A percentile compares a stretch with the other conserved stretches of the same genome.
phyloP scores from a whole-genome alignment of 2,329 filamentous ascomycete species.

The Thelonectria blattea region DNA sequence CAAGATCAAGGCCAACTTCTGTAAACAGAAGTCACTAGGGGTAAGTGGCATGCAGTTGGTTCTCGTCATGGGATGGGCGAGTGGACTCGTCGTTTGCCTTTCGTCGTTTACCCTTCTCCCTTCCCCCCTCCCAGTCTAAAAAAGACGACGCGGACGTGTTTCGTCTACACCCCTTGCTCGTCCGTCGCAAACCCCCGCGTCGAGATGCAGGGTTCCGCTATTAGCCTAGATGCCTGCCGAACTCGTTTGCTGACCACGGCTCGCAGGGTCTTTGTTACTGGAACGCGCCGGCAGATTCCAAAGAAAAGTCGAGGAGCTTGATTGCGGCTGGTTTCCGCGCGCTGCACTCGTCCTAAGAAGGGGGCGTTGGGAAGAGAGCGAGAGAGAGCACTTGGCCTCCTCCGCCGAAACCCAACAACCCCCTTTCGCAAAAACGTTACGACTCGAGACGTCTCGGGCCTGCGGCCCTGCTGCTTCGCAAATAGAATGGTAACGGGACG shows the following conservation, averaged over 20 bases:
- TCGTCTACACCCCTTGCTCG: background rate
- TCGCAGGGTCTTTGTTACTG: slow-evolving; percentile 78
- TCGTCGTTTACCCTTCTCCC: slow-evolving; percentile 17
- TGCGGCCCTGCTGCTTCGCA: slow-evolving; percentile 23
- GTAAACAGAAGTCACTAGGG: slow-evolving; percentile 72
- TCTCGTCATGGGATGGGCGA: slow-evolving; percentile 9
- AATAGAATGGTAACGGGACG: slow-evolving; percentile 24
- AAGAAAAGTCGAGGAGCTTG: slow-evolving; percentile 62
- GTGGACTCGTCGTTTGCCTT: slow-evolving; percentile 16
- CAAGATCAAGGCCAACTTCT: slow-evolving; percentile 75
- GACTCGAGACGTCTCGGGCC: slow-evolving; percentile 16
- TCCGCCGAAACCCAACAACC: background rate
- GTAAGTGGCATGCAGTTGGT: slow-evolving; percentile 47
- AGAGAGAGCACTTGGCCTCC: background rate
- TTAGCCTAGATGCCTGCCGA: slow-evolving; percentile 5
- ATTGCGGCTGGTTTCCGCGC: slow-evolving; percentile 65
- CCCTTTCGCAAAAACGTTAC: slow-evolving; percentile 11
- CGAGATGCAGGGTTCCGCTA: slow-evolving; percentile 7
- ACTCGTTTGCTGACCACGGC: slow-evolving; percentile 28
- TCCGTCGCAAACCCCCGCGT: slow-evolving; percentile 8
- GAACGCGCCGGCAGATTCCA: slow-evolving; percentile 75
- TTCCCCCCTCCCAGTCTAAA: slow-evolving; percentile 5
- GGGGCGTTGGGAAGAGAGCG: background rate
- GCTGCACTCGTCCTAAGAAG: slow-evolving; percentile 51
- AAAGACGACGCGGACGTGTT: slow-evolving; percentile 18